Percentiles rank a stretch among this genome's conserved stretches.
Evolutionary conservation across 495 filamentous ascomycete species (phyloP).

Genomic region (Podospora anserina): DNA sequence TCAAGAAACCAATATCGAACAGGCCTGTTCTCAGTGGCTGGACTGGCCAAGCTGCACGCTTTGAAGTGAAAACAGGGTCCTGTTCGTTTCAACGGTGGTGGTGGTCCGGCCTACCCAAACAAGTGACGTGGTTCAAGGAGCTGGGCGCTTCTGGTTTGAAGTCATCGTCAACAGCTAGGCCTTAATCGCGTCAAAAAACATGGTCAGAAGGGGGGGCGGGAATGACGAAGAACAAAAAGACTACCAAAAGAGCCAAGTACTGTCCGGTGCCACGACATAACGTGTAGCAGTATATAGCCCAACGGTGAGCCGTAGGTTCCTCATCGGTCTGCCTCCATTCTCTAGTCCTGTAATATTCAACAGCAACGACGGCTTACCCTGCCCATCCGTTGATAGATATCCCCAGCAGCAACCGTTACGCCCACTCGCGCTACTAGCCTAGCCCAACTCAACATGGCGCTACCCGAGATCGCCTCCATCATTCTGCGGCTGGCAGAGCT

Average conservation of each 20-base stretch:
- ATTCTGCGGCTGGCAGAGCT: constrained; percentile 48
- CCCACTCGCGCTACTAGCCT: neutral
- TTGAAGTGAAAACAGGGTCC: neutral
- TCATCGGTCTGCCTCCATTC: neutral
- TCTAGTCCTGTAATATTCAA: neutral
- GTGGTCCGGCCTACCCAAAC: neutral
- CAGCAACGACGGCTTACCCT: neutral
- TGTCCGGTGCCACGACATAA: neutral
- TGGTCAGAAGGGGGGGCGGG: neutral
- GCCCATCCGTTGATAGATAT: neutral
- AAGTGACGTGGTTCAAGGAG: neutral
- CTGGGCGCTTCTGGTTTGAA: neutral
- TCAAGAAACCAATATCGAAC: neutral
- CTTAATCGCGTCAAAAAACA: neutral
- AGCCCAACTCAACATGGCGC: constrained; percentile 29
- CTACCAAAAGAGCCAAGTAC: neutral
- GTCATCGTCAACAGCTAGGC: neutral
- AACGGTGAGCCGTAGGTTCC: neutral
- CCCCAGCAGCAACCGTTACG: neutral
- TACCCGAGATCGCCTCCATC: constrained; percentile 40
- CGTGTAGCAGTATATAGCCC: neutral
- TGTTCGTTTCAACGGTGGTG: neutral
- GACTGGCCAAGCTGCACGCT: neutral
- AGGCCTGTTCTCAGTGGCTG: neutral
- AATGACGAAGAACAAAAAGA: neutral